Evolutionary conservation across 1,139 yeast species (phyloP).

Genomic region (Blastobotrys serpentis): DNA sequence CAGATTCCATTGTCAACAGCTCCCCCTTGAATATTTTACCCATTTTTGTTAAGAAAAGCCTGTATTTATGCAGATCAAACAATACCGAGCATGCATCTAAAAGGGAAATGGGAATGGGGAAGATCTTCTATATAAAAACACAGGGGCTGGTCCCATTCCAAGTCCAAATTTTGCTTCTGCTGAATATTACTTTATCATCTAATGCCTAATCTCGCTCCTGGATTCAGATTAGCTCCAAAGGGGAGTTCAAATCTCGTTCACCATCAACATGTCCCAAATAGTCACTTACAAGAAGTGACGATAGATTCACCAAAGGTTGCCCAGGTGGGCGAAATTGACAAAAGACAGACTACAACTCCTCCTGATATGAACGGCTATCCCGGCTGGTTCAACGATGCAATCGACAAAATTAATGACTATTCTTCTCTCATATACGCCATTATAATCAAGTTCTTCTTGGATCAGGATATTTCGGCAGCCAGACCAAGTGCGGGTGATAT

Average conservation of each 20-base stretch:
- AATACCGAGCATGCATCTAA: too few relatives aligned
- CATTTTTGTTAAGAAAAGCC: background rate
- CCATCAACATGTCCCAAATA: background rate
- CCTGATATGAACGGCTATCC: constrained; percentile 5
- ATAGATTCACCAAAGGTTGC: background rate
- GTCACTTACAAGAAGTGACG: background rate
- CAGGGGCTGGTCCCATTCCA: background rate
- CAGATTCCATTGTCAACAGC: too few relatives aligned
- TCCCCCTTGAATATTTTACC: background rate
- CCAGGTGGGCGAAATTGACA: background rate
- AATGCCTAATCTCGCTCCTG: background rate
- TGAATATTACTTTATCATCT: background rate
- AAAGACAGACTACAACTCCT: background rate
- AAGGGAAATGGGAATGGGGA: background rate
- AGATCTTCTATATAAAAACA: background rate
- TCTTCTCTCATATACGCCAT: background rate
- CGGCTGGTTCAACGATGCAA: constrained; percentile 1
- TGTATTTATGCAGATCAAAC: background rate
- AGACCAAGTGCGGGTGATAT: constrained; percentile 1
- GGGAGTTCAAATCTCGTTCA: background rate
- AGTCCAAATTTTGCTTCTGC: too few relatives aligned
- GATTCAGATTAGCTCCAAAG: background rate
- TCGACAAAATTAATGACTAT: constrained; percentile 2
- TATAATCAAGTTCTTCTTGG: background rate
- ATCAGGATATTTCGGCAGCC: background rate